Percentiles rank a stretch among this genome's conserved stretches.
Evolutionary conservation across 257 asterid genomes (phyloP).

Genomic region (Handroanthus guayacan): DNA sequence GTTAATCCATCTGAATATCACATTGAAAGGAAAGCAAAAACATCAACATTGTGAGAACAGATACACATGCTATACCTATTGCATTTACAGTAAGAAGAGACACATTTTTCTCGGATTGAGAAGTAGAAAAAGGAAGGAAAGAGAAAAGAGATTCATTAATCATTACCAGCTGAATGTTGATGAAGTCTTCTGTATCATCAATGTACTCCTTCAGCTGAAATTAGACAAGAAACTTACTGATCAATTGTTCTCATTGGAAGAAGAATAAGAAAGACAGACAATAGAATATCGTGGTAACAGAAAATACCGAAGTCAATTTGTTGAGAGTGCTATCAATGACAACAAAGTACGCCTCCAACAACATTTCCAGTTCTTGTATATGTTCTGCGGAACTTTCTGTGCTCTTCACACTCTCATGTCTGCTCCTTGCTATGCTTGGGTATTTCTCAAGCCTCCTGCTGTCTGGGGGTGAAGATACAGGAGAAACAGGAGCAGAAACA

Average conservation of each 20-base stretch:
- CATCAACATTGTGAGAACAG: too few relatives aligned
- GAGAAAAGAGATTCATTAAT: slow-evolving; percentile 26
- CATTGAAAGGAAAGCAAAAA: too few relatives aligned
- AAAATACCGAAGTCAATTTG: slow-evolving; percentile 92
- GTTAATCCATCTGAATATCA: too few relatives aligned
- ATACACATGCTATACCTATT: too few relatives aligned
- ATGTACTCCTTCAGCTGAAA: slow-evolving; percentile 96
- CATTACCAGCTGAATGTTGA: slow-evolving; percentile 97
- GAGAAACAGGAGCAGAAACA: slow-evolving; percentile 92
- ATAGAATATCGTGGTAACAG: slow-evolving; percentile 15
- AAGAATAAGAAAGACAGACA: slow-evolving; percentile 21
- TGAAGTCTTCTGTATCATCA: slow-evolving; percentile 97
- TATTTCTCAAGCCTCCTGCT: slow-evolving; percentile 86
- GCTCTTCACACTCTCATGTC: slow-evolving; percentile 93
- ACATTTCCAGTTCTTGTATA: slow-evolving; percentile 96
- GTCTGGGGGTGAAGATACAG: slow-evolving; percentile 92
- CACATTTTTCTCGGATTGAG: not conserved
- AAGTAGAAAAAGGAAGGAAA: slow-evolving; percentile 8
- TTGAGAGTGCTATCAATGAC: slow-evolving; percentile 97
- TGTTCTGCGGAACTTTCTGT: slow-evolving; percentile 74
- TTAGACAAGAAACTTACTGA: slow-evolving; percentile 30
- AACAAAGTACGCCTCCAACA: slow-evolving; percentile 98
- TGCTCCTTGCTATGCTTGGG: slow-evolving; percentile 94
- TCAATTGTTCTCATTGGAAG: slow-evolving; percentile 19
- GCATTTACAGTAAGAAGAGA: not conserved